phyloP scores from a whole-genome alignment of 78 protist genomes.

The Capsaspora owczarzaki region DNA sequence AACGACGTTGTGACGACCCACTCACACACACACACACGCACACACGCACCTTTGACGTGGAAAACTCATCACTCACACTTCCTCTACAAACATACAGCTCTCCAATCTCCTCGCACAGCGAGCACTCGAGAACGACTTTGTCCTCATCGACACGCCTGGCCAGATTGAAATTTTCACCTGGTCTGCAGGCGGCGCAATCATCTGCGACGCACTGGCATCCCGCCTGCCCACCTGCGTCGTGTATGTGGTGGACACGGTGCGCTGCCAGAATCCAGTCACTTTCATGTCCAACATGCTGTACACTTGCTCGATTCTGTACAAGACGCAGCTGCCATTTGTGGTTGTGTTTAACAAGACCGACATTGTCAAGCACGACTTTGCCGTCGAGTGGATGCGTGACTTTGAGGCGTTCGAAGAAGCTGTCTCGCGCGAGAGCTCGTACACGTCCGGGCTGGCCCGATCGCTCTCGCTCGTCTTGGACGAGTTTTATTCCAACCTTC shows the following conservation, averaged over 20 bases:
- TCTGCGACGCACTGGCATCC: slow-evolving; percentile 84
- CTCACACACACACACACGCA: neutral
- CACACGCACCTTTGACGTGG: too few relatives aligned
- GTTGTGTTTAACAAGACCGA: slow-evolving; percentile 89
- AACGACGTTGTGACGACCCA: neutral
- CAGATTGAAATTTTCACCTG: slow-evolving; percentile 98
- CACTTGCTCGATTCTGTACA: slow-evolving; percentile 88
- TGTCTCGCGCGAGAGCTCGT: slow-evolving; percentile 29
- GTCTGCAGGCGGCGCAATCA: slow-evolving; percentile 91
- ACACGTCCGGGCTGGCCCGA: slow-evolving; percentile 50
- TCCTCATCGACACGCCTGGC: slow-evolving; percentile 91
- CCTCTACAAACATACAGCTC: too few relatives aligned
- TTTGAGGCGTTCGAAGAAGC: slow-evolving; percentile 36
- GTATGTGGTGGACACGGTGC: slow-evolving; percentile 90
- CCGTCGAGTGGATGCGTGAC: slow-evolving; percentile 83
- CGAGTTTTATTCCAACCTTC: slow-evolving; percentile 67
- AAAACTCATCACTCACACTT: too few relatives aligned
- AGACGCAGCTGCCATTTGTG: slow-evolving; percentile 81
- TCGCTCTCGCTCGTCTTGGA: slow-evolving; percentile 82
- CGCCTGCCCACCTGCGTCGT: slow-evolving; percentile 79
- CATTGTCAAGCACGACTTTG: slow-evolving; percentile 43
- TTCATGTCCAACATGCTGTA: slow-evolving; percentile 97
- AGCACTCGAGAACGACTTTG: slow-evolving; percentile 39
- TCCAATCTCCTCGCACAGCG: slow-evolving; percentile 73
- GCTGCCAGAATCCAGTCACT: slow-evolving; percentile 80